Base-by-base conservation (phyloP, 257 asterid genomes). In the Solanum neorickii region DNA sequence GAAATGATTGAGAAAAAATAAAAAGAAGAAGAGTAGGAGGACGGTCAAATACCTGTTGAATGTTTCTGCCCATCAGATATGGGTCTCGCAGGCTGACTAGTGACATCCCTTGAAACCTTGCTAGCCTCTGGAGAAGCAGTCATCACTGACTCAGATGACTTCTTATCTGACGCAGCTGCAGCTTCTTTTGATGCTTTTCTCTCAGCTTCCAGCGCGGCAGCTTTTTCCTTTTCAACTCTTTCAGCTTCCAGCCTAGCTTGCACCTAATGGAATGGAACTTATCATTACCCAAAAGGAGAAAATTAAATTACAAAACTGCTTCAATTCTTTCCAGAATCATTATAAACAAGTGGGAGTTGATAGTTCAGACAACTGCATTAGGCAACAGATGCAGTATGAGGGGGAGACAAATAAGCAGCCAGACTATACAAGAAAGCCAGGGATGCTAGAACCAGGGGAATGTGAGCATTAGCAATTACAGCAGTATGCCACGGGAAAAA, bases 221-320 rank as follows among this genome's bases (percentile, higher is more conserved):
- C 92, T 92, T 91, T 94, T 90, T 92, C 97, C 84, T 89, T 90
- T 88, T 90, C 95, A 66, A 90, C 92, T 90, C 86, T 93, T 86
- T 94, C 97, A 87, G 94, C 95, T 91, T 90, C 92, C 84, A 92
- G 86, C 90, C 92, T 94, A 87, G 94, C 96, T 94, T 95, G 95
- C 95, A 87, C 88, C 88, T 85, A 85, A 83, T 42, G 88, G 86
- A 86, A 68, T 87, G 86, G 39, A 92, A 84, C 47, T 82, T 69
- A 66, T 60, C 33, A 83, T 82, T 42, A 85, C 69, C 31, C 62
- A 85, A n/a, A 29, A 85, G 68, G 25, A 27, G 12, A 80, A 46
- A 27, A 80, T 15, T 47, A 11, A 80, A 27, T 80, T 18, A 47
- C 68, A 80, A 47, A 75, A n/a, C 31, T 41, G 56, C 56, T 75